Conservation (phyloP, 2,329 filamentous ascomycete genomes). For the Aschersonia sp. region DNA sequence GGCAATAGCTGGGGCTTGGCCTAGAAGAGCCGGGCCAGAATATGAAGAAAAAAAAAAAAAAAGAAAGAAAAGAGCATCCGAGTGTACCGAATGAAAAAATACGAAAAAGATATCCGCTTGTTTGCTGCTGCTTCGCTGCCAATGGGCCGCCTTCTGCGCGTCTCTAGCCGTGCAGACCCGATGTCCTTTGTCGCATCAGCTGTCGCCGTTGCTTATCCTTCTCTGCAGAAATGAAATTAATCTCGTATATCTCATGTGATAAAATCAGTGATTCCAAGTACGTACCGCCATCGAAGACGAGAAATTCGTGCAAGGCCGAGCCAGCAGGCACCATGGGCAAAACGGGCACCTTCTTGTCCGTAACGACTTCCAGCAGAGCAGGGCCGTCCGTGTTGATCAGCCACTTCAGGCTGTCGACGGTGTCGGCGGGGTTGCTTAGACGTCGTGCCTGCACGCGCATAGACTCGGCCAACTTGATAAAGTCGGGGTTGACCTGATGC, state of each 20-base stretch:
- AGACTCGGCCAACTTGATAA: conserved; percentile 79
- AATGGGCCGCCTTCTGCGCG: too few species aligned
- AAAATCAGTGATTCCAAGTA: background rate
- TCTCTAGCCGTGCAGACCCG: conserved; percentile 26
- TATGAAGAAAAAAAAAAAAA: too few species aligned
- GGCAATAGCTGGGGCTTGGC: too few species aligned
- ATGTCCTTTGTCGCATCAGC: conserved; percentile 49
- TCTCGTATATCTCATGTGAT: conserved; percentile 1
- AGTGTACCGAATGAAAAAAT: too few species aligned
- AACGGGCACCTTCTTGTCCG: conserved; percentile 87
- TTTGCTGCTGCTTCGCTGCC: too few species aligned
- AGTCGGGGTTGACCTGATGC: conserved; percentile 90
- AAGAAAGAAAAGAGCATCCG: too few species aligned
- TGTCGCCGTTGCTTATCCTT: conserved; percentile 55
- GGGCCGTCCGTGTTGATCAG: conserved; percentile 83
- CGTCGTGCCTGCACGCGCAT: conserved; percentile 74
- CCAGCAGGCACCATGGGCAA: conserved; percentile 93
- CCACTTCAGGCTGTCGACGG: conserved; percentile 70
- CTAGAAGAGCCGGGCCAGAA: too few species aligned
- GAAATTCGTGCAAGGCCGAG: conserved; percentile 78
- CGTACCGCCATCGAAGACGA: conserved; percentile 28
- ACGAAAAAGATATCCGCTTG: too few species aligned
- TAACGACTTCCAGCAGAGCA: conserved; percentile 80
- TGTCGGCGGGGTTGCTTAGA: conserved; percentile 59
- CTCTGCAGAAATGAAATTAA: conserved; percentile 29